Evolutionary conservation across 192 early-diverging fungal genomes (phyloP).

Genomic region (Backusella liffmaniae): DNA sequence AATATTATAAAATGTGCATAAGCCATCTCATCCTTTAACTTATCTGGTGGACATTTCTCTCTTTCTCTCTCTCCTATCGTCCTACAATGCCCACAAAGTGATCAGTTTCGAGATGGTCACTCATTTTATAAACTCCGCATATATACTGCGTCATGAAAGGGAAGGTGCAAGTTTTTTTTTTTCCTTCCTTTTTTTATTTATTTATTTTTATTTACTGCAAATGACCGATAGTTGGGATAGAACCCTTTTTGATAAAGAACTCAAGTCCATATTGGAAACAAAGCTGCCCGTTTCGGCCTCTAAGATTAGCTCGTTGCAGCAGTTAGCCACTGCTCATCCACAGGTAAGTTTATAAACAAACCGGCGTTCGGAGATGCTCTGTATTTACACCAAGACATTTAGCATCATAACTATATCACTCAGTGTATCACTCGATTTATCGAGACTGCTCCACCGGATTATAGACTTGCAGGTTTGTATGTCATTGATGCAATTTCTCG

Average conservation of each 20-base stretch:
- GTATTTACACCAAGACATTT: not conserved
- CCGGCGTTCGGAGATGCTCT: not conserved
- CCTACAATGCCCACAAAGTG: not conserved
- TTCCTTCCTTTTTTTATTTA: not conserved
- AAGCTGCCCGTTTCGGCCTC: slow-evolving; percentile 37
- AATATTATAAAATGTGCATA: not conserved
- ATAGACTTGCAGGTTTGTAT: slow-evolving; percentile 59
- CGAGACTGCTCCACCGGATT: slow-evolving; percentile 48
- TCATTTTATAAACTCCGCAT: not conserved
- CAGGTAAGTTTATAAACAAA: slow-evolving; percentile 24
- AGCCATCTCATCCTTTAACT: not conserved
- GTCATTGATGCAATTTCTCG: slow-evolving; percentile 60
- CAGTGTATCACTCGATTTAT: slow-evolving; percentile 52
- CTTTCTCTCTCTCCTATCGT: not conserved
- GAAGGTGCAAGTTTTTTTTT: not conserved
- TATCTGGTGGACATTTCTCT: not conserved
- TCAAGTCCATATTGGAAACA: slow-evolving; percentile 27
- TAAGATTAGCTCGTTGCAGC: slow-evolving; percentile 28
- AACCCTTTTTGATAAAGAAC: slow-evolving; percentile 34
- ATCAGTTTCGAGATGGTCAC: not conserved
- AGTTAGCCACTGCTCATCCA: slow-evolving; percentile 27
- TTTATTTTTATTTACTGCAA: not conserved
- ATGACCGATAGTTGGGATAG: slow-evolving; percentile 28
- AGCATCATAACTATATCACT: slow-evolving; percentile 57
- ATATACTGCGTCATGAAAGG: not conserved